Evolutionary conservation across 139 green algal genomes (phyloP), one percentile per base, ranked within the genome.

Genomic region (Chlamydomonas incerta): DNA sequence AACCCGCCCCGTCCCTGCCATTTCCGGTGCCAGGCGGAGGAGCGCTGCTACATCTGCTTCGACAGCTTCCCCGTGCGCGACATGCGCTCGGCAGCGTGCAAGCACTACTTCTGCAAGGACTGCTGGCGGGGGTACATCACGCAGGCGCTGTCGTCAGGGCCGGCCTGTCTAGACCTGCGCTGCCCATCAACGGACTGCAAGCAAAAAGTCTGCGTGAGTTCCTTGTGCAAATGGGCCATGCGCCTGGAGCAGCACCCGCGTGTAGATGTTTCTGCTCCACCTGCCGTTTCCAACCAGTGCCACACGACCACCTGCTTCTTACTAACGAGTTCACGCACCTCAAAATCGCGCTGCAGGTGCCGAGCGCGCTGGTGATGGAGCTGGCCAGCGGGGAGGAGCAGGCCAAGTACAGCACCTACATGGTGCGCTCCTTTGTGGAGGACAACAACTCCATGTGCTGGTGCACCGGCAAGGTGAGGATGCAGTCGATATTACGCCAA

Each of bases 31-130:
- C 29, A 21, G 11, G 9, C 68, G 46, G 89, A 94, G 88, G 84
- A 89, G 31, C 88, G 35, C 10, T 99, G 97, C 90, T 88, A 93
- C 68, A 98, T 99, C 75, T 99, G 97, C 92, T 99, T 98, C 55
- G 97, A 99, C 29, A 83, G 73, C 11, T 95, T 93, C 72, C 70
- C 87, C 6, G 74, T 79, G 17, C 29, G 46, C 0, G 75, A 90
- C 3, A 96, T 97, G 91, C 75, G 79, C 69, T 80, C 83, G 8
- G 92, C 92, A 5, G 57, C 90, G 23, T 99, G 96, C 90, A 88
- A 91, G 28, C 96, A 99, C 84, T 83, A 68, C 47, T 98, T 97
- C 90, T 99, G 96, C 93, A 92, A 91, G 41, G 85, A 91, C 33
- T 99, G 96, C 92, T 99, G 96, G 96, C 80, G 63, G 8, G 90